phyloP scores from a whole-genome alignment of 192 early-diverging fungal genomes.

The Backusella tarrabulga region DNA sequence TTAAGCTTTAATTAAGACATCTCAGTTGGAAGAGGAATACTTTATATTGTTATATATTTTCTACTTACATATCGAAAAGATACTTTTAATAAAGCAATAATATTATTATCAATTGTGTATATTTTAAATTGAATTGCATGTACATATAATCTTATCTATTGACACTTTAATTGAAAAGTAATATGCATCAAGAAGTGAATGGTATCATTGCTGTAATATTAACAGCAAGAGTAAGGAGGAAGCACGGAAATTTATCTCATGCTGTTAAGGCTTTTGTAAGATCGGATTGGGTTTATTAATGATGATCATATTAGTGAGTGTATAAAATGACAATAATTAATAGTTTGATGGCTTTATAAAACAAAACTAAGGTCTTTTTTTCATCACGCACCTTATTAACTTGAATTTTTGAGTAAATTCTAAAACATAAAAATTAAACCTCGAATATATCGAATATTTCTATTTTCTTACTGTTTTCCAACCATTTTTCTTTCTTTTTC shows the following conservation, averaged over 20 bases:
- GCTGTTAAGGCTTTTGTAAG: background rate
- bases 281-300: background rate
- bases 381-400: background rate
- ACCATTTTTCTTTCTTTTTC: too few species aligned
- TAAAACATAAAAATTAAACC: too few species aligned
- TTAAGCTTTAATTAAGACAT: background rate
- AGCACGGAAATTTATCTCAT: background rate
- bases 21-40: background rate
- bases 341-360: too few species aligned
- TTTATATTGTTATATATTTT: background rate
- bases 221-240: background rate
- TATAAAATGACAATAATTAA: background rate
- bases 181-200: background rate
- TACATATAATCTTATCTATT: background rate
- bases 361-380: slow-evolving; percentile 13
- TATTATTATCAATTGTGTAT: background rate
- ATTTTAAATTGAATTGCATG: background rate
- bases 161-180: background rate
- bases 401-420: slow-evolving; percentile 6
- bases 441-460: too few species aligned
- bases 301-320: background rate
- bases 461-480: too few species aligned
- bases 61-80: background rate
- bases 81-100: background rate
- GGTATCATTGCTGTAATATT: background rate